A percentile compares a stretch with the other conserved stretches of the same genome.
phyloP scores from a whole-genome alignment of 1,284 basidiomycete genomes.

The Coniferiporia weirii region DNA sequence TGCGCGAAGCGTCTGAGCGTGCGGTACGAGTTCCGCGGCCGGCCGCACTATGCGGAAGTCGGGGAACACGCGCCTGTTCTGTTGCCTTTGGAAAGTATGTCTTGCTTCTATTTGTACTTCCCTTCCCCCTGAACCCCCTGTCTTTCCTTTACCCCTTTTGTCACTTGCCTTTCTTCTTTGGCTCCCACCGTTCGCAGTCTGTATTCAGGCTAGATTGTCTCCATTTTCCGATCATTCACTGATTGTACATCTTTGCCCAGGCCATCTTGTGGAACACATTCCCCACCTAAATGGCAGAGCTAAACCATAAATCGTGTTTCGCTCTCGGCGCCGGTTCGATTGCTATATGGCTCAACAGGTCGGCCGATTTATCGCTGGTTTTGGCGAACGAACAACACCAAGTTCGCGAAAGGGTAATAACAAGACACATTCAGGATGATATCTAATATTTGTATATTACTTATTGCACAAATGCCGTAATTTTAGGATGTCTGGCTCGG shows the following conservation, averaged over 20 bases:
- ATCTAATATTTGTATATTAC: neutral
- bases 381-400: neutral
- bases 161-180: neutral
- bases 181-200: neutral
- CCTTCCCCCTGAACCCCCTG: neutral
- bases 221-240: neutral
- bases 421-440: neutral
- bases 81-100: slow-evolving; percentile 37
- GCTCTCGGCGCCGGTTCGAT: too few species aligned
- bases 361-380: neutral
- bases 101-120: neutral
- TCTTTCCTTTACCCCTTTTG: neutral
- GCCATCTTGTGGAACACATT: slow-evolving; percentile 1
- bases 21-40: slow-evolving; percentile 43
- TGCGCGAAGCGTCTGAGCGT: slow-evolving; percentile 39
- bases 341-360: too few species aligned
- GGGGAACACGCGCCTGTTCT: slow-evolving; percentile 39
- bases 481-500: too few species aligned
- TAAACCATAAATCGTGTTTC: neutral
- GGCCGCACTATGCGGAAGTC: slow-evolving; percentile 39
- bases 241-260: neutral
- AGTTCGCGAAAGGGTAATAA: neutral
- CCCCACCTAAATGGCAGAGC: neutral
- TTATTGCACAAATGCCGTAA: neutral
- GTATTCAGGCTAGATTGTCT: neutral